Percentiles rank a stretch among this genome's conserved stretches.
Conservation (phyloP, 495 filamentous ascomycete species). For the Cetradonia linearis region DNA sequence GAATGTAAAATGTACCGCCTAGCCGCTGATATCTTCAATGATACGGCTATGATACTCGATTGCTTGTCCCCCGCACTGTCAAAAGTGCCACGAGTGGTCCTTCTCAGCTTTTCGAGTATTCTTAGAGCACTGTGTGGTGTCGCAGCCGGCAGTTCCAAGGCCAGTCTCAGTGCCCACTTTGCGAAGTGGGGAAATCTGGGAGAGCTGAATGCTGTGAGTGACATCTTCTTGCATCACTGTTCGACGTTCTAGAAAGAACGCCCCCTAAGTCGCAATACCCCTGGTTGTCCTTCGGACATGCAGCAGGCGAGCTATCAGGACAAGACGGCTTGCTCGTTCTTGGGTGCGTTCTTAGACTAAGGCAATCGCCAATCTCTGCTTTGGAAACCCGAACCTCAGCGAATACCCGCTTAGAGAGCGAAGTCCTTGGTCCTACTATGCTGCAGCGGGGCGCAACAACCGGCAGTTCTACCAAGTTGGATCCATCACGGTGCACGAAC, state of each 20-base stretch:
- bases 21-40: constrained; percentile 86
- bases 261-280: neutral
- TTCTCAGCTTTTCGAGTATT: constrained; percentile 67
- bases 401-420: neutral
- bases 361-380: neutral
- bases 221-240: neutral
- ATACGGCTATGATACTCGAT: constrained; percentile 80
- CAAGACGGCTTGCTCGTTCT: neutral
- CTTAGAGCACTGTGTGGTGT: constrained; percentile 80
- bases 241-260: too few species aligned
- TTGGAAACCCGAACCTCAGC: neutral
- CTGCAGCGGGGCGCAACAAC: neutral
- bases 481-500: neutral
- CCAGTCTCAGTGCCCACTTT: constrained; percentile 86
- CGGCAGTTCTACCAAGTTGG: neutral
- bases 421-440: neutral
- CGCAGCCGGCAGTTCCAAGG: constrained; percentile 80
- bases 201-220: constrained; percentile 75
- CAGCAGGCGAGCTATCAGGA: neutral
- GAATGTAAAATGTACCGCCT: constrained; percentile 93
- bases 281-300: neutral
- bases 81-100: constrained; percentile 50
- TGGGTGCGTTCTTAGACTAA: neutral
- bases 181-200: constrained; percentile 79
- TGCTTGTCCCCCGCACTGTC: constrained; percentile 75